Conservation (phyloP, 768 basidiomycete species). For the Auricularia sp. region DNA sequence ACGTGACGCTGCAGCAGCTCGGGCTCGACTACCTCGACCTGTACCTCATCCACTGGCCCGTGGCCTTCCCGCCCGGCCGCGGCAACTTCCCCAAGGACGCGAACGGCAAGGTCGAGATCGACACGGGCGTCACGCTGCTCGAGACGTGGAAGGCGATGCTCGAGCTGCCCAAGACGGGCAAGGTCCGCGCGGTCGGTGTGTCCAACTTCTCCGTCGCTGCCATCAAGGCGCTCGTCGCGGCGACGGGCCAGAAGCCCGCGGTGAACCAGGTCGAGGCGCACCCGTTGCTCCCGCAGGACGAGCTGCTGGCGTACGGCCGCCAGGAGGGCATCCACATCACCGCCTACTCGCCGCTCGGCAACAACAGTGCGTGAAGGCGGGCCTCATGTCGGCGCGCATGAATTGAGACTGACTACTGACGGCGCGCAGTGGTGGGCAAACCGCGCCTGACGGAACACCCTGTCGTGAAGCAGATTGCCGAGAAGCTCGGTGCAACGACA, state of each 20-base stretch:
- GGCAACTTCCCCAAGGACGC: constrained; percentile 39
- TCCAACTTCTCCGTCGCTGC: constrained; percentile 69
- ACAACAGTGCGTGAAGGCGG: constrained; percentile 46
- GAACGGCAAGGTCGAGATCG: constrained; percentile 39
- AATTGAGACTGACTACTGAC: constrained; percentile 1
- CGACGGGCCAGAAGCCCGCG: constrained; percentile 63
- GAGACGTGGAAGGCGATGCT: constrained; percentile 82
- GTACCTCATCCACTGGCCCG: constrained; percentile 76
- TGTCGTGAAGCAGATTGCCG: constrained; percentile 50
- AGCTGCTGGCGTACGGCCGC: constrained; percentile 60
- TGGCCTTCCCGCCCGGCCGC: constrained; percentile 50
- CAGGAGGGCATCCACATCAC: constrained; percentile 60
- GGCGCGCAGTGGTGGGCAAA: constrained; percentile 40
- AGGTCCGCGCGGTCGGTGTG: constrained; percentile 68
- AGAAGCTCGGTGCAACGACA: constrained; percentile 50
- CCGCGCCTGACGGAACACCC: constrained; percentile 61
- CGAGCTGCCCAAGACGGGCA: constrained; percentile 52
- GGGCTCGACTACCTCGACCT: constrained; percentile 71
- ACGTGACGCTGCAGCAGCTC: constrained; percentile 64
- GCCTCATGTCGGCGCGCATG: too few species aligned
- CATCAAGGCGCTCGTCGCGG: constrained; percentile 54
- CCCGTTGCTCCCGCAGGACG: constrained; percentile 66
- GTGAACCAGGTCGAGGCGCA: constrained; percentile 81
- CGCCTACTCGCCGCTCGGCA: constrained; percentile 64
- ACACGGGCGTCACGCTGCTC: constrained; percentile 45